Conservation (phyloP, 495 filamentous ascomycete genomes). For the Tuber umbilicatum region DNA sequence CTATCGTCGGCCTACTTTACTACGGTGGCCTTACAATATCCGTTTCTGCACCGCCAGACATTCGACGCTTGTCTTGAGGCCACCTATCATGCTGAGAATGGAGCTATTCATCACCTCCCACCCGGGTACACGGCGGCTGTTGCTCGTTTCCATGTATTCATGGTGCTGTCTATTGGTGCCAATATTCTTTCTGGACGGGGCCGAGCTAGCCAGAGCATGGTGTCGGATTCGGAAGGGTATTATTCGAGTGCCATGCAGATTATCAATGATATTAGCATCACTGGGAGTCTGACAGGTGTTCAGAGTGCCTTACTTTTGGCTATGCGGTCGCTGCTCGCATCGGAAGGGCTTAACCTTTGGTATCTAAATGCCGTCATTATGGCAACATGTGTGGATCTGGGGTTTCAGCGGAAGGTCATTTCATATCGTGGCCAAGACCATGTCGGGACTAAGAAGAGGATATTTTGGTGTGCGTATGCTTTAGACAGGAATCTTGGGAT, state of each 20-base stretch:
- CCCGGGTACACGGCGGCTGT: conserved; percentile 28
- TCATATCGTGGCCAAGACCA: conserved; percentile 22
- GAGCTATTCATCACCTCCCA: conserved; percentile 22
- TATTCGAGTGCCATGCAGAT: conserved; percentile 36
- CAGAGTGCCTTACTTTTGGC: conserved; percentile 37
- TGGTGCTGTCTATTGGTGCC: conserved; percentile 39
- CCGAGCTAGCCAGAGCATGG: conserved; percentile 2
- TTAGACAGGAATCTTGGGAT: conserved; percentile 50
- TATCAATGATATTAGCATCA: conserved; percentile 35
- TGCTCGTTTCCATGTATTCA: conserved; percentile 40
- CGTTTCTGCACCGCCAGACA: conserved; percentile 36
- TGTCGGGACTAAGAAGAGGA: conserved; percentile 40
- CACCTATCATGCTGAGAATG: conserved; percentile 18
- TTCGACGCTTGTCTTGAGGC: conserved; percentile 39
- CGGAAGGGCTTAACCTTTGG: conserved; percentile 36
- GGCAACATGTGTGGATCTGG: conserved; percentile 39
- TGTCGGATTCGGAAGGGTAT: conserved; percentile 38
- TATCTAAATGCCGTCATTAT: conserved; percentile 40
- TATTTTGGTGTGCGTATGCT: conserved; percentile 52
- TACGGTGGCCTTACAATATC: conserved; percentile 38
- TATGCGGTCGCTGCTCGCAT: conserved; percentile 33
- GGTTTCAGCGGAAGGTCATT: conserved; percentile 34
- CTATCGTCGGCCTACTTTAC: conserved; percentile 34
- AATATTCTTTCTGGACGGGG: conserved; percentile 30
- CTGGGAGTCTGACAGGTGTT: conserved; percentile 34